These are phyloP conservation scores for Moniliophthora roreri DNA, from an alignment of 1,284 basidiomycete genomes.

Conservation along the genomic window DNA sequence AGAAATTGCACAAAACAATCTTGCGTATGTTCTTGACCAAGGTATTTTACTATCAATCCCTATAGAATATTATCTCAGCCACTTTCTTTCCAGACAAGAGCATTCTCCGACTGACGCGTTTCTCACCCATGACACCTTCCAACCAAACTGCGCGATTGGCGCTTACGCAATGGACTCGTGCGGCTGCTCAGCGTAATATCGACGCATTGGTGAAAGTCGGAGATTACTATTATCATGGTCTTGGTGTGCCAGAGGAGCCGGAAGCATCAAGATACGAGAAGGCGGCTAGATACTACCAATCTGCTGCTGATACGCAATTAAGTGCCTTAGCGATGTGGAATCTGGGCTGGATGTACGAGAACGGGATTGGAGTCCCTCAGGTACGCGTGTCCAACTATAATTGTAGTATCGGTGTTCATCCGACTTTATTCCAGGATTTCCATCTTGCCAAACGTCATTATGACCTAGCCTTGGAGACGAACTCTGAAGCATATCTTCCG, in stretches of 20 bases:
- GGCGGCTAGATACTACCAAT: conserved; percentile 92
- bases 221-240: conserved; percentile 92
- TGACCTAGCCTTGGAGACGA: conserved; percentile 86
- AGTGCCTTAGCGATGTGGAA: conserved; percentile 99
- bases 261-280: conserved; percentile 72
- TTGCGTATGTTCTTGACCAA: conserved; percentile 92
- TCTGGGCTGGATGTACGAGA: conserved; percentile 98
- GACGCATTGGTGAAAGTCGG: conserved; percentile 97
- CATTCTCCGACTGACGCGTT: conserved; percentile 65
- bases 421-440: conserved; percentile 66
- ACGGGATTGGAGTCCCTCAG: conserved; percentile 88
- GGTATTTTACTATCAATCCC: conserved; percentile 42
- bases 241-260: conserved; percentile 70
- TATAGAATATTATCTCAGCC: not conserved
- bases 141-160: conserved; percentile 82
- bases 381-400: conserved; percentile 35
- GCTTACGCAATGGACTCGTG: conserved; percentile 91
- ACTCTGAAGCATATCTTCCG: conserved; percentile 87
- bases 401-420: not conserved
- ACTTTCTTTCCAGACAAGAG: conserved; percentile 59
- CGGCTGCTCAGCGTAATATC: conserved; percentile 90
- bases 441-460: conserved; percentile 97
- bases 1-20: conserved; percentile 94
- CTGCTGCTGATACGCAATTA: conserved; percentile 86
- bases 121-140: conserved; percentile 66